Percentiles rank a stretch among this genome's conserved stretches.
Conservation (phyloP, 495 filamentous ascomycete genomes). For the Penicillium atrosanguineum region DNA sequence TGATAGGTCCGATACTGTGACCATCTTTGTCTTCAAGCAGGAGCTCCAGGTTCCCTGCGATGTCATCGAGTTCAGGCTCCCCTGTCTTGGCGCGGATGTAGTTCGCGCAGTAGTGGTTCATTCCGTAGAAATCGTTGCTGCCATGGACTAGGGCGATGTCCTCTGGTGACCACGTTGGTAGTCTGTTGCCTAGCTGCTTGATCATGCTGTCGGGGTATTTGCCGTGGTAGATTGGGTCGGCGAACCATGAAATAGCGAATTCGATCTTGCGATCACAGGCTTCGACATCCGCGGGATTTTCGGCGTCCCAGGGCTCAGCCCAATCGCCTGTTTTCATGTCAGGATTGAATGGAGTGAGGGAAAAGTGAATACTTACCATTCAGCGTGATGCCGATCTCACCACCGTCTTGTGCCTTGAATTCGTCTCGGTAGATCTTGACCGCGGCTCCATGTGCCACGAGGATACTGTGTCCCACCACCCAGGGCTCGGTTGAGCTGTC, state of each 20-base stretch:
- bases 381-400: constrained; percentile 54
- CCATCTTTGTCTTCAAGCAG: constrained; percentile 66
- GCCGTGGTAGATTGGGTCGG: constrained; percentile 72
- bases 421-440: constrained; percentile 54
- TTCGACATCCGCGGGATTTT: constrained; percentile 47
- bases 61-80: constrained; percentile 59
- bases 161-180: constrained; percentile 63
- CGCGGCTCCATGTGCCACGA: constrained; percentile 49
- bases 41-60: constrained; percentile 67
- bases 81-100: constrained; percentile 70
- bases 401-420: constrained; percentile 45
- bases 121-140: constrained; percentile 80
- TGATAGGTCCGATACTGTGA: constrained; percentile 69
- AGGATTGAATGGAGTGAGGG: background rate
- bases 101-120: constrained; percentile 85
- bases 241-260: constrained; percentile 58
- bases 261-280: constrained; percentile 53
- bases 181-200: constrained; percentile 66
- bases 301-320: constrained; percentile 53
- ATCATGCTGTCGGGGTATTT: constrained; percentile 75
- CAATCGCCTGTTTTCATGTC: constrained; percentile 52
- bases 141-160: constrained; percentile 67
- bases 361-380: constrained; percentile 36
- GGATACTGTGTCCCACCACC: constrained; percentile 49
- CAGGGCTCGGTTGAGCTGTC: constrained; percentile 50